Conservation (phyloP, 495 filamentous ascomycete genomes). For the Lepraria neglecta region DNA sequence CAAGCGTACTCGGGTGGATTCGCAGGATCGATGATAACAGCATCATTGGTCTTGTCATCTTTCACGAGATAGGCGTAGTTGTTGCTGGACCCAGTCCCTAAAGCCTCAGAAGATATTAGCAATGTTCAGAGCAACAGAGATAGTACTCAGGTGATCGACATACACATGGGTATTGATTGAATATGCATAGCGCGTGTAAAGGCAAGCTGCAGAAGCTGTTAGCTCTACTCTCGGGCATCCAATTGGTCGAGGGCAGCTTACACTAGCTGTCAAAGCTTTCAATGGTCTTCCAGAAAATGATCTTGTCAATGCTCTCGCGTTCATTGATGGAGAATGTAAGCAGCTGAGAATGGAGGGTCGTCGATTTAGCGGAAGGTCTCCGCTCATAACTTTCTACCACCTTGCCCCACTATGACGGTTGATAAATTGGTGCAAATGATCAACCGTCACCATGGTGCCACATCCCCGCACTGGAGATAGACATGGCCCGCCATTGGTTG, state of each 20-base stretch:
- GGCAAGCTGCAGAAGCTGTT: conserved; percentile 17
- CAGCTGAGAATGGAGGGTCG: not conserved
- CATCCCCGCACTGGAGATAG: conserved; percentile 9
- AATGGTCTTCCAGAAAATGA: conserved; percentile 9
- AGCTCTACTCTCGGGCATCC: not conserved
- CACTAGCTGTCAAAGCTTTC: conserved; percentile 19
- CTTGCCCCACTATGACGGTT: no score
- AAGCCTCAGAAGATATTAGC: conserved; percentile 10
- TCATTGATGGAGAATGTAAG: conserved; percentile 15
- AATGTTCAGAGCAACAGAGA: conserved; percentile 4
- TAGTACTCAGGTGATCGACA: conserved; percentile 32
- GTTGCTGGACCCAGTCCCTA: conserved; percentile 83
- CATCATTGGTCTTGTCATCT: conserved; percentile 84
- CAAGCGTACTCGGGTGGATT: conserved; percentile 76
- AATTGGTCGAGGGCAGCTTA: not conserved
- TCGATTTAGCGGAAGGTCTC: not conserved
- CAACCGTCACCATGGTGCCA: not conserved
- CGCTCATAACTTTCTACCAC: no score
- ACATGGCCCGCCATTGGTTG: conserved; percentile 10
- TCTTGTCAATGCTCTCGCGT: conserved; percentile 5
- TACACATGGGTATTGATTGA: conserved; percentile 97
- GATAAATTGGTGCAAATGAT: not conserved
- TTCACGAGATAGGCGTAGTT: conserved; percentile 96
- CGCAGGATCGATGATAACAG: conserved; percentile 94
- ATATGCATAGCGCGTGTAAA: conserved; percentile 72